Evolutionary conservation across 2,329 filamentous ascomycete species (phyloP), one percentile per base, ranked within the genome.

Genomic region (Beauveria sp.): DNA sequence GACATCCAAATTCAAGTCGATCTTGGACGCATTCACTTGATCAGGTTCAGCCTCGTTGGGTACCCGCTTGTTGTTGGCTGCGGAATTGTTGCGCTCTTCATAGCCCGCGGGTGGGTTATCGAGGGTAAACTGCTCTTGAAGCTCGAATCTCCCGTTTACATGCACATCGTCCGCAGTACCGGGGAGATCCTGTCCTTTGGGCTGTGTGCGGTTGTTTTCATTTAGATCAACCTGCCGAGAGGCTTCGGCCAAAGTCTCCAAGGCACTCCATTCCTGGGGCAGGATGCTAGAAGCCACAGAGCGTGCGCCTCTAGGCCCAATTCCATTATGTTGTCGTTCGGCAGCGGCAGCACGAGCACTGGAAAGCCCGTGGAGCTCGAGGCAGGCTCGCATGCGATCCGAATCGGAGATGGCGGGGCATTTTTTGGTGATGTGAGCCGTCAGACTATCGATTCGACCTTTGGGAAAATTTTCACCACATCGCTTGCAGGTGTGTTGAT

Each of bases 381-480:
- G 78, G 65, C 88, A 82, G 61, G 89, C 89, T 68, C 88, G 86
- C 76, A 91, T 86, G 59, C 90, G 86, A 70, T 94, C 90, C 62
- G 84, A 81, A 64, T 89, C 79, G 64, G 86, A 84, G 57, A 96
- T 87, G 59, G 88, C 89, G 46, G 90, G 89, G 71, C 92, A 97
- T 79, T 89, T 91, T 73, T 92, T 94, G 58, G 90, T 87, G 61
- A 96, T 81, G 70, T 97, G 92, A 64, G 82, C 87, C 48, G 86
- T 89, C 63, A 97, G 76, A 68, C 85, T 90, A 70, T 97, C 92
- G 69, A 91, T 88, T 64, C 92, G 86, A 63, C 92, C 92, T 72
- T 96, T 96, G 64, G 91, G 89, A 65, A 96, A 96, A 73, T 89
- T 88, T 75, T 94, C 89, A 66, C 91, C 91, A 72, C 91, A 96